Evolutionary conservation across 1,139 yeast species (phyloP).

Genomic region (Yamadazyma atmosphaerica): DNA sequence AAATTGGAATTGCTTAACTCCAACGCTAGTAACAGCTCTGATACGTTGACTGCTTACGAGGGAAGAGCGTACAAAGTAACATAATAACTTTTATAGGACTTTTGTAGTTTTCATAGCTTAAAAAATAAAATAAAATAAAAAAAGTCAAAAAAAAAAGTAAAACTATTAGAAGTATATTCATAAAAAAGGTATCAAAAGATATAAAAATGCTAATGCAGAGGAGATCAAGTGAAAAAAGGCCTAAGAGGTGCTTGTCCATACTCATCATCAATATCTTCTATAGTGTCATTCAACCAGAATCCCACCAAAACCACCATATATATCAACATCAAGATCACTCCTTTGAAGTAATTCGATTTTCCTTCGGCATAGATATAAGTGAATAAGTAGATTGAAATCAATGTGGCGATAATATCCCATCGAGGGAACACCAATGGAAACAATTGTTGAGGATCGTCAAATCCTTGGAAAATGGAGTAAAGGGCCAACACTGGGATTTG

Average conservation of each 20-base stretch:
- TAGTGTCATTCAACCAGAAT: constrained; percentile 63
- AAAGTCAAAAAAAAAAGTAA: background rate
- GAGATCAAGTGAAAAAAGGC: background rate
- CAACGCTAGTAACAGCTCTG: constrained; percentile 25
- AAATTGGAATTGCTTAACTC: constrained; percentile 26
- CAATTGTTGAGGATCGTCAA: constrained; percentile 45
- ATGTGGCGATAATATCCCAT: constrained; percentile 90
- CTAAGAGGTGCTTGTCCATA: constrained; percentile 10
- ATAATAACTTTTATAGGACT: background rate
- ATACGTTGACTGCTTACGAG: constrained; percentile 35
- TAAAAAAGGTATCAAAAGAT: background rate
- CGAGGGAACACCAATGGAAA: constrained; percentile 88
- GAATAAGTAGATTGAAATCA: constrained; percentile 84
- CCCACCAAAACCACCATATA: constrained; percentile 80
- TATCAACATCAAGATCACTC: constrained; percentile 79
- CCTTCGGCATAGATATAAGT: constrained; percentile 97
- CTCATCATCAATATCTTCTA: constrained; percentile 38
- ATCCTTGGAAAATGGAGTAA: constrained; percentile 58
- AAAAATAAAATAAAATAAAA: background rate
- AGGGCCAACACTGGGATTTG: constrained; percentile 91
- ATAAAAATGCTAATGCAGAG: constrained; percentile 1
- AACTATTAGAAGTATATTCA: too few relatives aligned
- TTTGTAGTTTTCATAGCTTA: background rate
- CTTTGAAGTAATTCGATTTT: constrained; percentile 92
- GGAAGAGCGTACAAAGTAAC: constrained; percentile 34